These are phyloP conservation scores for Pyrus bretschneideri DNA, from an alignment of 306 rosid genomes.

Conservation along the genomic window DNA sequence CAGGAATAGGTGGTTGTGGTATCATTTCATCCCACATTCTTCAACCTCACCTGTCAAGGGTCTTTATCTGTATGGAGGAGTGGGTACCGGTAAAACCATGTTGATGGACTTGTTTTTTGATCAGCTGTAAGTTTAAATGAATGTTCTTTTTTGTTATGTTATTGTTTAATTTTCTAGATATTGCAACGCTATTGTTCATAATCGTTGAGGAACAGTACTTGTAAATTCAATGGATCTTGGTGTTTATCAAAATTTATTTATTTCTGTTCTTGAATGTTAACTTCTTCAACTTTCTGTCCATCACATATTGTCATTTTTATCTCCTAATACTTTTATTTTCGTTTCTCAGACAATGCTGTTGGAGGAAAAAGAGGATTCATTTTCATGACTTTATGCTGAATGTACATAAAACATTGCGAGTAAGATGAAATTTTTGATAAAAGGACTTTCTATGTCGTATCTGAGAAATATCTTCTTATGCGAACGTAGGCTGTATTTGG, in stretches of 20 bases:
- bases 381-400: conserved; percentile 95
- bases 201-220: conserved; percentile 8
- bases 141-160: conserved; percentile 2
- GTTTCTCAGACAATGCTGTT: conserved; percentile 57
- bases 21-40: conserved; percentile 80
- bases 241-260: conserved; percentile 11
- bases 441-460: background rate
- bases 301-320: conserved; percentile 1
- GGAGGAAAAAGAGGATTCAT: conserved; percentile 95
- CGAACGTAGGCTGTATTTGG: background rate
- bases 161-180: background rate
- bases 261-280: conserved; percentile 15
- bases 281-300: background rate
- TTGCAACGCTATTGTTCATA: background rate
- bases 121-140: conserved; percentile 70
- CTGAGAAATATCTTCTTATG: background rate
- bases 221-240: background rate
- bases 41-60: conserved; percentile 79
- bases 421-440: conserved; percentile 30
- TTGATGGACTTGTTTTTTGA: conserved; percentile 90
- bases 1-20: conserved; percentile 96
- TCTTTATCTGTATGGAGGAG: conserved; percentile 93
- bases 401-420: conserved; percentile 87
- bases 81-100: conserved; percentile 99
- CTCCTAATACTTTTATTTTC: conserved; percentile 18